Evolutionary conservation across 768 basidiomycete species (phyloP).

Genomic region (Tubosaeta brunneosetosa): DNA sequence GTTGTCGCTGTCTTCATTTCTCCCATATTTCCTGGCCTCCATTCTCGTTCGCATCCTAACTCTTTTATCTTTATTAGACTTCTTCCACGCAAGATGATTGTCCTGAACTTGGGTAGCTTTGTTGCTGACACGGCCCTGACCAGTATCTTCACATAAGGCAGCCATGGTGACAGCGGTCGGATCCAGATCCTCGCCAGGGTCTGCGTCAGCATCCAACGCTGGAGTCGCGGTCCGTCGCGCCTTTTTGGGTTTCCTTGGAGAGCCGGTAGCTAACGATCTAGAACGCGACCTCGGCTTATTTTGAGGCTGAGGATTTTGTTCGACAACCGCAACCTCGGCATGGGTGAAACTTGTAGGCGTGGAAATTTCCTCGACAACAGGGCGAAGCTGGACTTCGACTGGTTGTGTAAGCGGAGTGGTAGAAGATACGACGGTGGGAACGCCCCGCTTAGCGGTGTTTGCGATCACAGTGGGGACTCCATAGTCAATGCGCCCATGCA

Average conservation of each 20-base stretch:
- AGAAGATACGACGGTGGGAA: constrained; percentile 19
- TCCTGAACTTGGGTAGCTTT: constrained; percentile 68
- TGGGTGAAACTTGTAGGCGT: not conserved
- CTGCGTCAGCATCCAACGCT: constrained; percentile 52
- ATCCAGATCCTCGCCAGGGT: constrained; percentile 73
- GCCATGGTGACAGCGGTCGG: constrained; percentile 86
- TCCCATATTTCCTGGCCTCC: constrained; percentile 76
- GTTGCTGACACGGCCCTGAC: constrained; percentile 73
- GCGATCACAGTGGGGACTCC: not conserved
- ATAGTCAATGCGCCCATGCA: constrained; percentile 4
- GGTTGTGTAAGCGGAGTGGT: constrained; percentile 7
- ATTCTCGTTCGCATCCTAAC: constrained; percentile 55
- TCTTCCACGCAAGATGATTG: constrained; percentile 71
- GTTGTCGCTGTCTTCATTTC: constrained; percentile 45
- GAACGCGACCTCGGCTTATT: constrained; percentile 20
- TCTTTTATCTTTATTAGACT: constrained; percentile 61
- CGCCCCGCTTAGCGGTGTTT: constrained; percentile 3
- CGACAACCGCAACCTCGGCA: constrained; percentile 7
- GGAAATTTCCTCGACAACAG: not conserved
- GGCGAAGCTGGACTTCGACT: not conserved
- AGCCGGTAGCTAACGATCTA: constrained; percentile 11
- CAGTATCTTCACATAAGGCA: constrained; percentile 68
- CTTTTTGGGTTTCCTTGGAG: constrained; percentile 34
- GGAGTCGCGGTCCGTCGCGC: constrained; percentile 47
- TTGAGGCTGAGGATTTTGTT: constrained; percentile 6